phyloP scores from a whole-genome alignment of 306 rosid species.

The Cucurbita moschata region DNA sequence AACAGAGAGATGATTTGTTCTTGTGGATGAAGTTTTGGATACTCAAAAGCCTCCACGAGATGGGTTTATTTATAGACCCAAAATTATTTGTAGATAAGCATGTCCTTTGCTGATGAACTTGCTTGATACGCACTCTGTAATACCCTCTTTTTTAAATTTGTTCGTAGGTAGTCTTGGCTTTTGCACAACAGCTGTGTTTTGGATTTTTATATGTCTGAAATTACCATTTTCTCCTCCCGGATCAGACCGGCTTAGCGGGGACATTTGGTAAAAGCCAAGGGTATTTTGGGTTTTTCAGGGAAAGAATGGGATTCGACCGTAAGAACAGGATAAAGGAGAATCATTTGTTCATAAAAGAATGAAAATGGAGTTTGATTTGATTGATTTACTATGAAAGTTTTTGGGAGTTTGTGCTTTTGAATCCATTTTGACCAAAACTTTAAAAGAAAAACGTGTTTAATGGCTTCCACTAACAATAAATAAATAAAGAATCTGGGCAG shows the following conservation, averaged over 20 bases:
- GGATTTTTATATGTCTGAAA: background rate
- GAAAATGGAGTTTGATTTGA: background rate
- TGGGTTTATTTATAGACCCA: background rate
- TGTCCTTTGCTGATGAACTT: background rate
- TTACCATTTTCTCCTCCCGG: background rate
- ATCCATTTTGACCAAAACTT: background rate
- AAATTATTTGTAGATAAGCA: background rate
- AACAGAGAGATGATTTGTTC: background rate
- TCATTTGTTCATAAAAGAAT: background rate
- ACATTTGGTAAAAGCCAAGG: background rate
- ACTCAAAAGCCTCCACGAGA: background rate
- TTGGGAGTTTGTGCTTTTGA: background rate
- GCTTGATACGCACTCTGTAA: background rate
- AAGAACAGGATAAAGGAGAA: background rate
- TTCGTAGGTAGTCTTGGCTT: background rate
- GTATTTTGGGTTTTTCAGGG: background rate
- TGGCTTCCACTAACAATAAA: background rate
- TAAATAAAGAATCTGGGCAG: background rate
- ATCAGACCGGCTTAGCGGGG: background rate
- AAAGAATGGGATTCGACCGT: background rate
- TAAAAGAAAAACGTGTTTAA: background rate
- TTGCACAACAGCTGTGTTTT: background rate
- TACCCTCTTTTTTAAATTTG: background rate
- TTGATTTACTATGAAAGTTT: no score
- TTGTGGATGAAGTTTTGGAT: background rate